Percentiles rank a stretch among this genome's conserved stretches.
These are phyloP conservation scores for Colletotrichum agaves DNA, from an alignment of 2,329 filamentous ascomycete genomes.

Conservation along the genomic window DNA sequence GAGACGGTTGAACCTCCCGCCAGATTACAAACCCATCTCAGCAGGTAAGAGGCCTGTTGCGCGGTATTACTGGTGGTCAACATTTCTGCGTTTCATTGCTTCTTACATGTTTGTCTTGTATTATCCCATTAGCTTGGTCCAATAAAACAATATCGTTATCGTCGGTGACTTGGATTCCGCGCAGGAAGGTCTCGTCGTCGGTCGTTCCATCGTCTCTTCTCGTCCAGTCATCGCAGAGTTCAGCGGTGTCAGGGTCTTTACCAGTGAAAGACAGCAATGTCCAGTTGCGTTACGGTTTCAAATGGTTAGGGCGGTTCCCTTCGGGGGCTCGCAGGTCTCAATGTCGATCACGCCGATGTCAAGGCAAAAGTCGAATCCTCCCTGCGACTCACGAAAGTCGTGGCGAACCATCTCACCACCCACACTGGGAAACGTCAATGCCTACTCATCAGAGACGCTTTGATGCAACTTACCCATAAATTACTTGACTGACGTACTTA, in stretches of 20 bases:
- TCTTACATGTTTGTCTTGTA: too few species aligned
- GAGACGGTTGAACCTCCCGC: too few species aligned
- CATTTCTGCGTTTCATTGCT: too few species aligned
- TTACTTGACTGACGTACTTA: too few species aligned
- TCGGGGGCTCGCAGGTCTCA: slow-evolving; percentile 30
- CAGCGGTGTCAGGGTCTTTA: slow-evolving; percentile 17
- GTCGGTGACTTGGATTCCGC: slow-evolving; percentile 53
- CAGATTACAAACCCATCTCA: too few species aligned
- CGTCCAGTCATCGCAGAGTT: slow-evolving; percentile 1
- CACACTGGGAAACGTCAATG: slow-evolving; percentile 1
- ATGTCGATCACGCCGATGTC: slow-evolving; percentile 32
- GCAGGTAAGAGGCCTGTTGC: too few species aligned
- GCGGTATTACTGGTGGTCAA: too few species aligned
- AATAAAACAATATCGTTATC: slow-evolving; percentile 55
- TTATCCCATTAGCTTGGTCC: slow-evolving; percentile 57
- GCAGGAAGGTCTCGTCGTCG: slow-evolving; percentile 47
- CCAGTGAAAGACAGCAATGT: slow-evolving; percentile 21
- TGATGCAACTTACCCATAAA: slow-evolving; percentile 50
- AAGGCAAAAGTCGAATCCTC: slow-evolving; percentile 23
- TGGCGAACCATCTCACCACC: slow-evolving; percentile 22
- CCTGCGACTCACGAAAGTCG: slow-evolving; percentile 17
- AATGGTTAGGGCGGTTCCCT: slow-evolving; percentile 6
- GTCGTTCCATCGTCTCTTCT: slow-evolving; percentile 14
- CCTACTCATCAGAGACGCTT: neutral
- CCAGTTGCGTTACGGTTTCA: slow-evolving; percentile 28